Percentiles rank a stretch among this genome's conserved stretches.
Evolutionary conservation across 495 filamentous ascomycete genomes (phyloP).

Genomic region (Tuber indicum): DNA sequence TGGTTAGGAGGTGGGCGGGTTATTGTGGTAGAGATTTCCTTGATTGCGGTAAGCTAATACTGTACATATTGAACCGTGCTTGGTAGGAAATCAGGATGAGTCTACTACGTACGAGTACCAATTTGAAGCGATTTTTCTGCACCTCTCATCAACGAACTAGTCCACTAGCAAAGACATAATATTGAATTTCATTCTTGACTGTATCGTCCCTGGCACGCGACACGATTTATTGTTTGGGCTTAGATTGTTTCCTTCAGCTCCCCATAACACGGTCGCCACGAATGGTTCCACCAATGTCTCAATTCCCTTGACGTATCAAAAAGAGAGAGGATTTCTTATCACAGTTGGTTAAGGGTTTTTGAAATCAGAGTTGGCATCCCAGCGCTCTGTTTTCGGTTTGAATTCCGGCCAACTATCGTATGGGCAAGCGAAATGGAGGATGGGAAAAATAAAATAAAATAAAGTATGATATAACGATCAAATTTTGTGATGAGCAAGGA

Average conservation of each 20-base stretch:
- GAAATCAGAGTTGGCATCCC: neutral
- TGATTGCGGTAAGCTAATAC: neutral
- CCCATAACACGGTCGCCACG: neutral
- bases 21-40: no score
- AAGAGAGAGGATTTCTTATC: neutral
- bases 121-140: neutral
- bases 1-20: neutral
- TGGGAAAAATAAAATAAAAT: neutral
- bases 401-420: neutral
- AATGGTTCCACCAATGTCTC: neutral
- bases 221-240: neutral
- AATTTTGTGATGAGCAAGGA: neutral
- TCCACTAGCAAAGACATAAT: neutral
- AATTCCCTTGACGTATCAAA: neutral
- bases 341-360: neutral
- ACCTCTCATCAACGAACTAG: neutral
- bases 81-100: neutral
- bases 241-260: neutral
- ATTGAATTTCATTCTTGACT: neutral
- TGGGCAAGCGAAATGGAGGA: neutral
- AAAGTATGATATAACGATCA: neutral
- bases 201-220: neutral
- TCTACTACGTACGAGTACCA: neutral
- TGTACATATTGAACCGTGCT: neutral
- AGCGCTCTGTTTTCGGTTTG: neutral